Conservation (phyloP, 2,329 filamentous ascomycete species). For the Camillea tinctor region DNA sequence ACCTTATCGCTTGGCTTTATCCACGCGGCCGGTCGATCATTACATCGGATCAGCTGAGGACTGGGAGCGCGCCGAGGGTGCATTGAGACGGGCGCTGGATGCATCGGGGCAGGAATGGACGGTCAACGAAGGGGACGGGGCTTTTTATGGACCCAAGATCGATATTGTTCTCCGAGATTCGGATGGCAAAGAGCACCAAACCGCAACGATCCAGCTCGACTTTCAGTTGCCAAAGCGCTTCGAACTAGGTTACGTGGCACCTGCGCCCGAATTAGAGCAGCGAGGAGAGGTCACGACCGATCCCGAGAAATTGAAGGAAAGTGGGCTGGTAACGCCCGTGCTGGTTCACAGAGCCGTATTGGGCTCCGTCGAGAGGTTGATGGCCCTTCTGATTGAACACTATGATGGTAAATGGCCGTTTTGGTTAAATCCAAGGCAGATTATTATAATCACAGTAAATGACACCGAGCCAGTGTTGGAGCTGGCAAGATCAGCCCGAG, state of each 20-base stretch:
- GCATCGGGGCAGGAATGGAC: constrained; percentile 67
- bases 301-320: constrained; percentile 45
- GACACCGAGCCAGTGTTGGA: constrained; percentile 52
- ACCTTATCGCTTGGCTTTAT: constrained; percentile 73
- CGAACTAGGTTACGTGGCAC: constrained; percentile 69
- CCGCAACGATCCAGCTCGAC: constrained; percentile 85
- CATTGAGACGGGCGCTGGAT: constrained; percentile 62
- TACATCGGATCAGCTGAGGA: constrained; percentile 74
- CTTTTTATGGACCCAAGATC: constrained; percentile 91
- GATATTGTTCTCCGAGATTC: constrained; percentile 80
- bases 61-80: constrained; percentile 64
- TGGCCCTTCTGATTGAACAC: constrained; percentile 82
- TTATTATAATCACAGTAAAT: constrained; percentile 71
- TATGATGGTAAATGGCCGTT: constrained; percentile 81
- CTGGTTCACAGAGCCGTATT: constrained; percentile 83
- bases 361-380: constrained; percentile 79
- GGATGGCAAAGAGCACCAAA: constrained; percentile 83
- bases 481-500: constrained; percentile 47
- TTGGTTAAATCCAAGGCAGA: constrained; percentile 82
- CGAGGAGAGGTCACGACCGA: constrained; percentile 51
- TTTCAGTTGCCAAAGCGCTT: constrained; percentile 87
- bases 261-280: constrained; percentile 61
- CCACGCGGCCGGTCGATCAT: constrained; percentile 72
- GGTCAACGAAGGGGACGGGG: constrained; percentile 77
- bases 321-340: constrained; percentile 67